phyloP scores from a whole-genome alignment of 352 stramenopile species.

The Phytophthora hibernalis region DNA sequence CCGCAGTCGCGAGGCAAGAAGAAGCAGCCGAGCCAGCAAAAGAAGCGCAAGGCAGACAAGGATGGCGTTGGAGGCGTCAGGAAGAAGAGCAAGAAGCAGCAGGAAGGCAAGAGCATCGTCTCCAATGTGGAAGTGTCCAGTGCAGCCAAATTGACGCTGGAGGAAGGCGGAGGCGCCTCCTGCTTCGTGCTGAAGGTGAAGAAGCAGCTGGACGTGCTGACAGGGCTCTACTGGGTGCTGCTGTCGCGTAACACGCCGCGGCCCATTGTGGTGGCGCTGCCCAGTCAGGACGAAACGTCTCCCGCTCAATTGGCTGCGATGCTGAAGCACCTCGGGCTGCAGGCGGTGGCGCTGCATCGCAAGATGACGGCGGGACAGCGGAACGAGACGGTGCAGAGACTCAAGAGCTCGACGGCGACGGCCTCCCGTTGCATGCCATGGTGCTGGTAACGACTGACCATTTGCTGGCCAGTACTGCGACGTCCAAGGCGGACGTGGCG shows the following conservation, averaged over 20 bases:
- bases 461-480: conserved; percentile 45
- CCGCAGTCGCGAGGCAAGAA: conserved; percentile 17
- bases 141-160: conserved; percentile 26
- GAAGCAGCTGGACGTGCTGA: conserved; percentile 43
- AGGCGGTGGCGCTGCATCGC: conserved; percentile 68
- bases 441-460: conserved; percentile 75
- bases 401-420: conserved; percentile 21
- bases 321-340: conserved; percentile 64
- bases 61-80: background rate
- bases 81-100: conserved; percentile 19
- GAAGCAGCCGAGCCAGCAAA: conserved; percentile 18
- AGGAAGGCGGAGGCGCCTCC: conserved; percentile 18
- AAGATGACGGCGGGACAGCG: conserved; percentile 73
- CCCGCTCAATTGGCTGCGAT: conserved; percentile 46
- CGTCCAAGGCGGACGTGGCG: conserved; percentile 43
- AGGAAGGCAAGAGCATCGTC: conserved; percentile 12
- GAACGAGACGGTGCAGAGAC: conserved; percentile 58
- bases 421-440: conserved; percentile 29
- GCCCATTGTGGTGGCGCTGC: conserved; percentile 58
- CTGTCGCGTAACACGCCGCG: conserved; percentile 48
- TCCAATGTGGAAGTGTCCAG: conserved; percentile 28
- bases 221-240: conserved; percentile 67
- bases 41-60: conserved; percentile 20
- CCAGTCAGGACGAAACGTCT: conserved; percentile 39
- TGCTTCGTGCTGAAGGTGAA: conserved; percentile 41